These are phyloP conservation scores for Brassica nigra DNA, from an alignment of 345 rosid species.

Conservation along the genomic window DNA sequence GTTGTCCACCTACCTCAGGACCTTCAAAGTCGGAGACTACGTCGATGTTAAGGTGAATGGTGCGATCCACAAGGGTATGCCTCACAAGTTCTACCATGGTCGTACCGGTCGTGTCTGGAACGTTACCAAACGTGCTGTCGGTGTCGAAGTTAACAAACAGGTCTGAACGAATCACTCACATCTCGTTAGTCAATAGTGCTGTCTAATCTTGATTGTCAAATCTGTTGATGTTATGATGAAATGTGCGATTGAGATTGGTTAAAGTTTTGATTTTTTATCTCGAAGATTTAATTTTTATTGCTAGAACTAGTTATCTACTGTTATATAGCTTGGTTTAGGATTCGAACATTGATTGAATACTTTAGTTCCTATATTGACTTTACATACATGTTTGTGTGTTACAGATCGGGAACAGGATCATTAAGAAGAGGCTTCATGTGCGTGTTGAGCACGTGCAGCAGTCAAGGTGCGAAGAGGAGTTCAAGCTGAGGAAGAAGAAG, in stretches of 20 bases:
- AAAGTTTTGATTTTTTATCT: too few species aligned
- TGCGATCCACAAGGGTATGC: slow-evolving; percentile 91
- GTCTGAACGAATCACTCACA: slow-evolving; percentile 17
- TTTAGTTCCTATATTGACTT: background rate
- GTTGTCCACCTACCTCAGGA: slow-evolving; percentile 63
- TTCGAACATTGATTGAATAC: too few species aligned
- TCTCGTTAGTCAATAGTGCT: background rate
- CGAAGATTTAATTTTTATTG: too few species aligned
- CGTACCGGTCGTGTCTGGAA: slow-evolving; percentile 92
- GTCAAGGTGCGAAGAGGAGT: slow-evolving; percentile 72
- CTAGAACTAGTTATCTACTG: too few species aligned
- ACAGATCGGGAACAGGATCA: slow-evolving; percentile 69
- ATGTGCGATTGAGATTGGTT: too few species aligned
- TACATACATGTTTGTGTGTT: background rate
- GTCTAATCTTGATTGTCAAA: too few species aligned
- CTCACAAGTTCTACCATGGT: slow-evolving; percentile 87
- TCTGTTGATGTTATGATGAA: too few species aligned
- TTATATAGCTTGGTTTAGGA: too few species aligned
- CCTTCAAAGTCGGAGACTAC: slow-evolving; percentile 75
- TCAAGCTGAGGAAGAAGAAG: slow-evolving; percentile 54
- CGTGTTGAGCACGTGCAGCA: slow-evolving; percentile 76
- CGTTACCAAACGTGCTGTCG: slow-evolving; percentile 83
- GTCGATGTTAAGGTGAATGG: slow-evolving; percentile 85
- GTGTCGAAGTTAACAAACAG: slow-evolving; percentile 87
- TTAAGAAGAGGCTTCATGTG: slow-evolving; percentile 80